phyloP scores from a whole-genome alignment of 148 eudicot species.

The Salicornia ramosissima region DNA sequence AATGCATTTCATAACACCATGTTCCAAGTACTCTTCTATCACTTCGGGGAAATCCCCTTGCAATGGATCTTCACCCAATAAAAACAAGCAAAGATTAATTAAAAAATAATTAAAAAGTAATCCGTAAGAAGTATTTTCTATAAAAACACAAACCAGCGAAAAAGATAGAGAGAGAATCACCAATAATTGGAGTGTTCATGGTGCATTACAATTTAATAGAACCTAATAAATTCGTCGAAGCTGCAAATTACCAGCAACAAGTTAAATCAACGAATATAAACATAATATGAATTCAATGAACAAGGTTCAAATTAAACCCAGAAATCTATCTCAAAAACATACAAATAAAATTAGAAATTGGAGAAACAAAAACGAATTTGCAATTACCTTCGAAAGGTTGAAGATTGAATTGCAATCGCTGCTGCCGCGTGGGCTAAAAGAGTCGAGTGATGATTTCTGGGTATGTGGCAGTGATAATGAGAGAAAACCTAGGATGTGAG shows the following conservation, averaged over 20 bases:
- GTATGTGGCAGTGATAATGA: not conserved
- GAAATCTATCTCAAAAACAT: no score
- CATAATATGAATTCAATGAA: no score
- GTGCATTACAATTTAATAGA: constrained; percentile 10
- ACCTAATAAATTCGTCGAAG: not conserved
- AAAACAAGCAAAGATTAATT: not conserved
- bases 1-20: constrained; percentile 85
- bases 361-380: not conserved
- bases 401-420: not conserved
- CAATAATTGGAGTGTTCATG: constrained; percentile 47
- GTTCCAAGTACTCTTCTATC: constrained; percentile 90
- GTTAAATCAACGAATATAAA: not conserved
- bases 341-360: no score
- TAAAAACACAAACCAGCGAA: not conserved
- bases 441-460: not conserved
- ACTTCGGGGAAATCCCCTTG: constrained; percentile 98
- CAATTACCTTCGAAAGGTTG: not conserved
- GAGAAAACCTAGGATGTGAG: not conserved
- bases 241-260: not conserved
- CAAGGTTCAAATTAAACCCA: no score
- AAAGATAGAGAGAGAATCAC: constrained; percentile 5
- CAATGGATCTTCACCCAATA: constrained; percentile 61
- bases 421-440: not conserved
- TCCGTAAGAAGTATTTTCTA: no score
- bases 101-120: no score